A percentile compares a stretch with the other conserved stretches of the same genome.
Evolutionary conservation across 2,329 filamentous ascomycete species (phyloP).

Genomic region (Neopestalotiopsis sp.): DNA sequence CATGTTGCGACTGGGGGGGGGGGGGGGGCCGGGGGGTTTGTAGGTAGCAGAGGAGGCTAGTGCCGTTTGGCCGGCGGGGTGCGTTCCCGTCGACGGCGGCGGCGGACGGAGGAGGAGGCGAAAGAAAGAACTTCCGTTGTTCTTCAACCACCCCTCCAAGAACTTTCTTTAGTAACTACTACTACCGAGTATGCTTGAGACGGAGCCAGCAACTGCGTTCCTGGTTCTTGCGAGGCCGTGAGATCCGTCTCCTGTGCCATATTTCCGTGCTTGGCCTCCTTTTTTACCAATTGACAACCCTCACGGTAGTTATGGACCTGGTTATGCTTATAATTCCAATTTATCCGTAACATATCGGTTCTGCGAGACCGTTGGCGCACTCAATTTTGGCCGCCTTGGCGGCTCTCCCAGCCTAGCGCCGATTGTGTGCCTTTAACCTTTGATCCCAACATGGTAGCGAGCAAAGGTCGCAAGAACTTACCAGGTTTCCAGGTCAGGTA

Average conservation of each 20-base stretch:
- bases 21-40: no score
- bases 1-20: neutral
- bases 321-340: constrained; percentile 3
- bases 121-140: no score
- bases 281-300: neutral
- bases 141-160: no score
- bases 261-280: neutral
- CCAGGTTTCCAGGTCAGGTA: no score
- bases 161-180: no score
- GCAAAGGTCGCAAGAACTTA: no score
- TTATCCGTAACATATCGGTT: neutral
- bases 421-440: neutral
- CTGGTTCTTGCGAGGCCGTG: neutral
- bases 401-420: neutral
- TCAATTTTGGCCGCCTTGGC: constrained; percentile 8
- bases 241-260: neutral
- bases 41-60: no score
- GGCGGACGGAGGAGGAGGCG: no score
- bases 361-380: constrained; percentile 11
- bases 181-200: neutral
- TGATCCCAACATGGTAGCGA: no score
- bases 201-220: neutral
- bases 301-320: neutral
- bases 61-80: no score
- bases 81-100: no score